Conservation (phyloP, 306 rosid genomes). For the Quercus bicolor region DNA sequence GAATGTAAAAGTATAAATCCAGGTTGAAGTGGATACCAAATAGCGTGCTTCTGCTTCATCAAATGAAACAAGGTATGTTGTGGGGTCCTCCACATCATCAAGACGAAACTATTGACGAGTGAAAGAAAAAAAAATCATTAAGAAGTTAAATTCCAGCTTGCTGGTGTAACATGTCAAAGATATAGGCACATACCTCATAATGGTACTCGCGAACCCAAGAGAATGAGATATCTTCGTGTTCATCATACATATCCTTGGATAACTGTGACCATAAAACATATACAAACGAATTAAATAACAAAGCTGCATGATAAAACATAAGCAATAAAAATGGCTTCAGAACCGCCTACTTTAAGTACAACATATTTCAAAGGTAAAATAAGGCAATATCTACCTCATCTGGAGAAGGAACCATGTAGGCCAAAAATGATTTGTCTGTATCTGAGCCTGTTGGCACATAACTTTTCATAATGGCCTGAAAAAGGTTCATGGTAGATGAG, state of each 20-base stretch:
- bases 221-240: constrained; percentile 71
- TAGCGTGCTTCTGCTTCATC: constrained; percentile 83
- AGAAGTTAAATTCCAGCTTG: not conserved
- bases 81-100: constrained; percentile 74
- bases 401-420: constrained; percentile 88
- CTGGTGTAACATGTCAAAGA: constrained; percentile 5
- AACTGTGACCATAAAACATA: constrained; percentile 56
- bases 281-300: constrained; percentile 15
- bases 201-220: constrained; percentile 94
- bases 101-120: constrained; percentile 65
- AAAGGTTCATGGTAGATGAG: constrained; percentile 18
- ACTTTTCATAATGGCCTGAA: constrained; percentile 93
- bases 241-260: constrained; percentile 82
- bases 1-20: constrained; percentile 3
- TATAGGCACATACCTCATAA: constrained; percentile 71
- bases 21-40: constrained; percentile 50
- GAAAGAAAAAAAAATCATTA: constrained; percentile 4
- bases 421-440: constrained; percentile 75
- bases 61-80: constrained; percentile 80
- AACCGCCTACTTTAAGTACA: constrained; percentile 8
- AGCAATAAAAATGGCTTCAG: constrained; percentile 3
- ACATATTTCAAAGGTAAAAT: not conserved
- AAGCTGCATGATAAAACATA: not conserved
- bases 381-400: constrained; percentile 62
- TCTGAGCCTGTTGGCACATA: constrained; percentile 64